These are phyloP conservation scores for Acacia concinna DNA, from an alignment of 331 rosid genomes.

Conservation along the genomic window DNA sequence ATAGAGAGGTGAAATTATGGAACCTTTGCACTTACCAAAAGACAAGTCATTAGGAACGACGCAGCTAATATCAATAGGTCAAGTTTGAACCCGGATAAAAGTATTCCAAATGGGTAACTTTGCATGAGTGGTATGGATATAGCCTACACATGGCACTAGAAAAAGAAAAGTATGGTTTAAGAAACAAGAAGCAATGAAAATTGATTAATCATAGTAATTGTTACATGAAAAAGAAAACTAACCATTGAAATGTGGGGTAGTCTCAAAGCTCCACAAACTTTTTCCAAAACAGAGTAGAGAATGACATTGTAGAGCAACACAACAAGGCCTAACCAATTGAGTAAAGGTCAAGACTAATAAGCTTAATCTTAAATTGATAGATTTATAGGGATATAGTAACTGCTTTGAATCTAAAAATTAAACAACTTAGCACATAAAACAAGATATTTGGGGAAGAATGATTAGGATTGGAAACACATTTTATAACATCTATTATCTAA, in stretches of 20 bases:
- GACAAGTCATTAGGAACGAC: neutral
- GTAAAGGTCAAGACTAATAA: neutral
- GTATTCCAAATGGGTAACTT: neutral
- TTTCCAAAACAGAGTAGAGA: neutral
- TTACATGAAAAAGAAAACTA: neutral
- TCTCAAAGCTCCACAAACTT: neutral
- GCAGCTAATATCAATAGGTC: neutral
- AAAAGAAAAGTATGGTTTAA: neutral
- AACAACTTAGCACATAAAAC: too few relatives aligned
- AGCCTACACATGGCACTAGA: neutral
- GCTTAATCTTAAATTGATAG: neutral
- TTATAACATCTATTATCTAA: too few relatives aligned
- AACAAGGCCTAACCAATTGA: neutral
- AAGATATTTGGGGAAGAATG: neutral
- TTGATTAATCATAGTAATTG: neutral
- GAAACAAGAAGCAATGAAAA: neutral
- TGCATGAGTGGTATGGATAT: neutral
- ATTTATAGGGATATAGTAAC: too few relatives aligned
- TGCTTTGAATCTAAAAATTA: too few relatives aligned
- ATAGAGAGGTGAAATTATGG: neutral
- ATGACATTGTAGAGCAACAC: neutral
- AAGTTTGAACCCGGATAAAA: neutral
- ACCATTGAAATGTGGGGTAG: neutral
- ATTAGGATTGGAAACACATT: neutral
- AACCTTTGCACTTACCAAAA: neutral